A percentile compares a stretch with the other conserved stretches of the same genome.
These are phyloP conservation scores for Colletotrichum paranaense DNA, from an alignment of 2,329 filamentous ascomycete genomes.

Conservation along the genomic window DNA sequence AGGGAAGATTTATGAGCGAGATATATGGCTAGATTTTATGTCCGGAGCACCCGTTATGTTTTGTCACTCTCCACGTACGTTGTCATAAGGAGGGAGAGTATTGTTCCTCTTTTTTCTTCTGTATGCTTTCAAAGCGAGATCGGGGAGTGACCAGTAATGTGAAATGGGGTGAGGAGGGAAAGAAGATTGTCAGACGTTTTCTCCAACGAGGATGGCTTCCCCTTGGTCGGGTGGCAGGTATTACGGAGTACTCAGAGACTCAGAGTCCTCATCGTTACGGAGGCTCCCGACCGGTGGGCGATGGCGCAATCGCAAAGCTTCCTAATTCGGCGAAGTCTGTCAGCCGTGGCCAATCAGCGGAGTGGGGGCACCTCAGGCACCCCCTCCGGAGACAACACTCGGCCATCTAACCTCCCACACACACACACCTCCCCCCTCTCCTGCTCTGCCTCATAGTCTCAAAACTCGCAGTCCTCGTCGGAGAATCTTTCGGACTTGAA, in stretches of 20 bases:
- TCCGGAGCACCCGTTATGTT: slow-evolving; percentile 19
- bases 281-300: slow-evolving; percentile 29
- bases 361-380: background rate
- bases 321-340: slow-evolving; percentile 35
- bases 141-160: background rate
- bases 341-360: slow-evolving; percentile 25
- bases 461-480: background rate
- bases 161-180: slow-evolving; percentile 21
- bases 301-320: slow-evolving; percentile 36
- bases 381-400: slow-evolving; percentile 9
- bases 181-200: slow-evolving; percentile 31
- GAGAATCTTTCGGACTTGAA: slow-evolving; percentile 31
- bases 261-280: slow-evolving; percentile 6
- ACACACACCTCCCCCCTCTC: no score
- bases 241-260: no score
- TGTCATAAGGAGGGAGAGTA: slow-evolving; percentile 7
- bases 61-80: slow-evolving; percentile 1
- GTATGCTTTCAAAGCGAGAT: slow-evolving; percentile 18
- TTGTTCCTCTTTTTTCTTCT: background rate
- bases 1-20: background rate
- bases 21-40: slow-evolving; percentile 20
- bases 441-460: no score
- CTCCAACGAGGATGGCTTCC: slow-evolving; percentile 2
- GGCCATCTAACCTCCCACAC: background rate
- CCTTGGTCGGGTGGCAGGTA: background rate